Conservation (phyloP, 345 rosid species). For the Stellera chamaejasme region DNA sequence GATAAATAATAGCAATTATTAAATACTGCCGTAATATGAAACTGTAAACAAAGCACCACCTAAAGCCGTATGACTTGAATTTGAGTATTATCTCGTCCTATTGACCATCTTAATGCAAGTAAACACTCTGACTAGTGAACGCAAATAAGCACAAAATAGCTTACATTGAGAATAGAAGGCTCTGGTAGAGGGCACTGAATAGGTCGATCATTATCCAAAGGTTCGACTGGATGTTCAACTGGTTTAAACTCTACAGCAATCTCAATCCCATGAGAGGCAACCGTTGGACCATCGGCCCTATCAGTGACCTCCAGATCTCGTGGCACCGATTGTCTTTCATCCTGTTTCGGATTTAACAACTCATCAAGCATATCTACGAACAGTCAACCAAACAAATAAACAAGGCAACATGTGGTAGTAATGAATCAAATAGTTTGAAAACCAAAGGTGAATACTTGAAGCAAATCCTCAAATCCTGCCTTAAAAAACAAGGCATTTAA, state of each 20-base stretch:
- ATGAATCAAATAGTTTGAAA: background rate
- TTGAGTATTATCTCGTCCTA: too few species aligned
- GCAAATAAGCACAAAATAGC: slow-evolving; percentile 6
- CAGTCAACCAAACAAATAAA: slow-evolving; percentile 3
- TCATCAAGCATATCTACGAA: slow-evolving; percentile 6
- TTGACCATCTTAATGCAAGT: too few species aligned
- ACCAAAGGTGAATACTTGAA: too few species aligned
- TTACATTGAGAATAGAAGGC: slow-evolving; percentile 89
- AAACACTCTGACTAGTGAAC: background rate
- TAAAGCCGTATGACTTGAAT: background rate
- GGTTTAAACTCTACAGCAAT: slow-evolving; percentile 86
- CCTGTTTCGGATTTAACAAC: slow-evolving; percentile 30
- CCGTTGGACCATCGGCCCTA: slow-evolving; percentile 2
- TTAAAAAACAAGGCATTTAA: background rate
- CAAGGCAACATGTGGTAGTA: slow-evolving; percentile 1
- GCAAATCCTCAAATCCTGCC: too few species aligned
- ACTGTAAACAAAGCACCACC: background rate
- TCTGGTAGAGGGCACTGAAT: slow-evolving; percentile 88
- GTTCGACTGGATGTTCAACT: slow-evolving; percentile 86
- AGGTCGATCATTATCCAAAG: slow-evolving; percentile 66
- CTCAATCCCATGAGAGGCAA: slow-evolving; percentile 78
- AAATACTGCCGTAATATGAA: too few species aligned
- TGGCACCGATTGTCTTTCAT: slow-evolving; percentile 56
- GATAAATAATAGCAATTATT: too few species aligned
- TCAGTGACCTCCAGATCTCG: slow-evolving; percentile 32